Evolutionary conservation across 2,329 filamentous ascomycete genomes (phyloP).

Genomic region (Microcyclospora pomicola): DNA sequence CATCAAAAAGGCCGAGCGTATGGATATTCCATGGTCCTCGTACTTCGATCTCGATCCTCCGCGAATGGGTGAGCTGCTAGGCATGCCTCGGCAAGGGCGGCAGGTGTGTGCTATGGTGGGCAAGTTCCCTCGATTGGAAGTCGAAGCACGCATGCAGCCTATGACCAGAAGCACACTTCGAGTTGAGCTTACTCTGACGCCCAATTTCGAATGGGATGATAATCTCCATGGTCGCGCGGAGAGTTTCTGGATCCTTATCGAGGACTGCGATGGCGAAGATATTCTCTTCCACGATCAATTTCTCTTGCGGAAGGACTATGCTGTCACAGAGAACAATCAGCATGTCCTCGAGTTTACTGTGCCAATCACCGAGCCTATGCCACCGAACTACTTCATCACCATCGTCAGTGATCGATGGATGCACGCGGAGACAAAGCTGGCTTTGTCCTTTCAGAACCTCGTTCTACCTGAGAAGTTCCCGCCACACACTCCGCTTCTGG

Average conservation of each 20-base stretch:
- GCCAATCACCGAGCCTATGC: constrained; percentile 92
- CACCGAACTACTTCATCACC: constrained; percentile 95
- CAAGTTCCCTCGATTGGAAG: constrained; percentile 84
- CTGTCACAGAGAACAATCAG: constrained; percentile 71
- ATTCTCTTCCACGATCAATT: constrained; percentile 93
- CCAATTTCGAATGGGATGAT: constrained; percentile 94
- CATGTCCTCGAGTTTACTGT: constrained; percentile 94
- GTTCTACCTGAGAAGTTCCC: constrained; percentile 92
- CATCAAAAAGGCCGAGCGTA: constrained; percentile 81
- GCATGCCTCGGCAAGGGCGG: constrained; percentile 75
- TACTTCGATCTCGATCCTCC: constrained; percentile 96
- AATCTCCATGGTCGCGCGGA: constrained; percentile 75
- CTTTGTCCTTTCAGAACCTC: constrained; percentile 88
- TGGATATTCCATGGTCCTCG: constrained; percentile 82
- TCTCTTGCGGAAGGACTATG: constrained; percentile 79
- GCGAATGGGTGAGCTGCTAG: constrained; percentile 86
- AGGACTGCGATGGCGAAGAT: constrained; percentile 94
- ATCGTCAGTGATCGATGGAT: constrained; percentile 95
- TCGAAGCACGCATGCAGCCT: constrained; percentile 87
- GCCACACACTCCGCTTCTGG: constrained; percentile 78
- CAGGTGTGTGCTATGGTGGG: constrained; percentile 74
- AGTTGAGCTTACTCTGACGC: constrained; percentile 78
- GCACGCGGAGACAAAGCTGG: constrained; percentile 87
- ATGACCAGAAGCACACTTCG: constrained; percentile 88
- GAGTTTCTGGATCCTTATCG: constrained; percentile 92